Evolutionary conservation across 2,329 filamentous ascomycete species (phyloP), one percentile per base, ranked within the genome.

Genomic region (Trichoderma guizhouense): DNA sequence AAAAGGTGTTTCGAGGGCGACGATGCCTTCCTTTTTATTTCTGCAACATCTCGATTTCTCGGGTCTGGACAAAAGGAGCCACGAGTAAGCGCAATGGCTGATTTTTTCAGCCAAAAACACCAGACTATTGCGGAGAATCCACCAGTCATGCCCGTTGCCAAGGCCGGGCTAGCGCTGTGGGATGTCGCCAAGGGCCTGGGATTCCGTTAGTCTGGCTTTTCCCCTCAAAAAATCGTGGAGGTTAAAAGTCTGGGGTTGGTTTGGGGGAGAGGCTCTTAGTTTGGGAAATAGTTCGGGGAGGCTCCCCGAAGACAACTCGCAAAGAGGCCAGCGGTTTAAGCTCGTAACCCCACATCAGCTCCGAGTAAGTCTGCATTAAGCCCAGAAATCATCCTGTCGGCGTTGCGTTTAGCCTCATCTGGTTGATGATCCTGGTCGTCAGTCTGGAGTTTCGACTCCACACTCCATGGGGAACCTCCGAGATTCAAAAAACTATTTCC

Each of bases 201-300:
- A 36, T n/a, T 11, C 6, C 30, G 26, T 15, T 24, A 65, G 62
- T 51, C 15, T 53, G 34, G 21, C 63, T 57, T 66, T 66, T 57
- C 63, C 63, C 63, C 47, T 57, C 47, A 57, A 55, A 66, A 66
- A 66, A 66, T 55, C 63, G 63, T 47, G 30, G 63, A 66, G 63
- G 26, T 39, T 2, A 26, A 55, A 26, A 55, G 63, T 66, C 62
- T 28, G 30, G 63, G 63, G 63, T 21, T 21, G 32, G 32, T 28
- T n/a, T 36, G 34, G 21, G 14, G 18, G n/a, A 51, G 43, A 51
- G 43, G 43, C 43, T 43, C 3, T 15, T 39, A n/a, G 18, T n/a
- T 55, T 21, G 26, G 53, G 53, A 24, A n/a, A 6, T n/a, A n/a
- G 26, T 12, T 21, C 63, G 63, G 63, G 63, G 63, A 66, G 63